A percentile compares a stretch with the other conserved stretches of the same genome.
Evolutionary conservation across 73 alveolate genomes (phyloP).

Genomic region (Loxodes magnus): DNA sequence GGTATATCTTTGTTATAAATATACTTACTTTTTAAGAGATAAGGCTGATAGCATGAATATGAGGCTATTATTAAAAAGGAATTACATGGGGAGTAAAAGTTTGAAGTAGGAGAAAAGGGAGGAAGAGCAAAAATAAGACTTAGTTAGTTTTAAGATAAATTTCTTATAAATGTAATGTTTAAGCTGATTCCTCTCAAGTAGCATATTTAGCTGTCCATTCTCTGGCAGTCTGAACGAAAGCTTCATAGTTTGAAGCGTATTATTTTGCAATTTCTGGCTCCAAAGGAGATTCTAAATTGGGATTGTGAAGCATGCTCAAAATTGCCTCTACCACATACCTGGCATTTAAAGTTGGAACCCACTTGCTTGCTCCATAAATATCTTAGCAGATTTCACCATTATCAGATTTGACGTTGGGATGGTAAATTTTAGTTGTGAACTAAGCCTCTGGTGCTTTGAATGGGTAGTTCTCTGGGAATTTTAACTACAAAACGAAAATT

Average conservation of each 20-base stretch:
- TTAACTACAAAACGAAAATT: conserved; percentile 35
- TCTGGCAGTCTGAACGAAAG: conserved; percentile 27
- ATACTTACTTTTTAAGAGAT: too few species aligned
- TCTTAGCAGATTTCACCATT: conserved; percentile 78
- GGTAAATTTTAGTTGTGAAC: conserved; percentile 67
- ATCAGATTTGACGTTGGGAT: conserved; percentile 67
- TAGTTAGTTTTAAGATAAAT: too few species aligned
- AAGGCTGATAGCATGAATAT: too few species aligned
- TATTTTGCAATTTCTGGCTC: conserved; percentile 50
- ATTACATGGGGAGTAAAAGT: too few species aligned
- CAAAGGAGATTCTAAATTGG: conserved; percentile 48
- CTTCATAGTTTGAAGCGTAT: conserved; percentile 14
- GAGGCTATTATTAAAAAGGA: too few species aligned
- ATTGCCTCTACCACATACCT: conserved; percentile 34
- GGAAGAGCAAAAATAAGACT: too few species aligned
- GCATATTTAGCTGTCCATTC: conserved; percentile 39
- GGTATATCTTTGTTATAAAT: too few species aligned
- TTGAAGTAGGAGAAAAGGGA: too few species aligned
- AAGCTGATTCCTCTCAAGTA: conserved; percentile 19
- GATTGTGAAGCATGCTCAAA: conserved; percentile 30
- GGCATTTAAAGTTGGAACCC: conserved; percentile 62
- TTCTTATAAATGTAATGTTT: too few species aligned
- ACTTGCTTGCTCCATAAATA: too few species aligned
- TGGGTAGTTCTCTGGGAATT: conserved; percentile 73
- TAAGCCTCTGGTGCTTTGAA: conserved; percentile 68